Percentiles rank a stretch among this genome's conserved stretches.
phyloP scores from a whole-genome alignment of 2,329 filamentous ascomycete species.

The Colletotrichum viniferum region DNA sequence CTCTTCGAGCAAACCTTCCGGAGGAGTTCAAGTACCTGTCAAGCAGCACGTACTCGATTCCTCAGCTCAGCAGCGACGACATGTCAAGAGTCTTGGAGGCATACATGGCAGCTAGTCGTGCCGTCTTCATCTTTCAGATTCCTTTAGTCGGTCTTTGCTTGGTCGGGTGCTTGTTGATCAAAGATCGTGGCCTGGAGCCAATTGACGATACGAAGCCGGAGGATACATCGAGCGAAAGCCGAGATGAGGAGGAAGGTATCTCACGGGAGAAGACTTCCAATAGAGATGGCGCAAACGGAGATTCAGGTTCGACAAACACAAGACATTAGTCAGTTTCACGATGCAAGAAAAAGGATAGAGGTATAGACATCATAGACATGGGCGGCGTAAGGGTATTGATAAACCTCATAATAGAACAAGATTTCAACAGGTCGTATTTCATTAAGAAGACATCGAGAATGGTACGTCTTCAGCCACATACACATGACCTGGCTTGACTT shows the following conservation, averaged over 20 bases:
- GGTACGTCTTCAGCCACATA: not conserved
- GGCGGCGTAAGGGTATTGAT: not conserved
- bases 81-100: conserved; percentile 32
- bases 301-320: not conserved
- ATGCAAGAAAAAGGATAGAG: not conserved
- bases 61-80: conserved; percentile 10
- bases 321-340: not conserved
- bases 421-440: not conserved
- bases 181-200: conserved; percentile 50
- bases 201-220: not conserved
- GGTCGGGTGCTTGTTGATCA: conserved; percentile 54
- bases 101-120: conserved; percentile 57
- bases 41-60: conserved; percentile 31
- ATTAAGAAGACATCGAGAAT: not conserved
- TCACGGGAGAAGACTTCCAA: not conserved
- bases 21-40: conserved; percentile 28
- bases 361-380: not conserved
- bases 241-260: conserved; percentile 1
- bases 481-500: not conserved
- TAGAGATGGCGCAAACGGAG: too few species aligned
- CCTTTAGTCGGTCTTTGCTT: conserved; percentile 58
- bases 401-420: not conserved
- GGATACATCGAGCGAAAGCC: not conserved
- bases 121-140: conserved; percentile 61
- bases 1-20: conserved; percentile 30